Base-by-base conservation (phyloP, 2,329 filamentous ascomycete species). In the Simplicillium aogashimaense region DNA sequence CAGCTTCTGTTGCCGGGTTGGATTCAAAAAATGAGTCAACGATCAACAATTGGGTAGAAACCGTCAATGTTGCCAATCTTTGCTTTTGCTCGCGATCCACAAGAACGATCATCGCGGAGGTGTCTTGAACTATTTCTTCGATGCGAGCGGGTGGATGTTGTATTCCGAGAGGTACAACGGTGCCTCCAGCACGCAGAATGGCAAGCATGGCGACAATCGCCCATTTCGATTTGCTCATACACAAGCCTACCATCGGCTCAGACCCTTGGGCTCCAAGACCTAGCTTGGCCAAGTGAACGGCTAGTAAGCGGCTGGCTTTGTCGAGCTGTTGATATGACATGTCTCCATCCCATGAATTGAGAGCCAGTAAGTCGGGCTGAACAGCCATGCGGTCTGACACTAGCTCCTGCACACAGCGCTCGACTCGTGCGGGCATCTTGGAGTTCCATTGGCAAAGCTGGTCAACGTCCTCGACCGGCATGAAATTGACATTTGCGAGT, bases 141-240 rank as follows among this genome's bases (percentile, higher is more conserved):
- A 37, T 20, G 13, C 35, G 35, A 3, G 25, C 16, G 20, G 28
- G 25, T 6, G 38, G 38, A n/a, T 35, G 15, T 11, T 29, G 17
- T 3, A 33, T 28, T 4, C 38, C 38, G 10, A 40, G 17, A n/a
- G 38, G 38, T 12, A 40, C 38, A 18, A 40, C 38, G 14, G 38
- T 32, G 9, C 16, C 38, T 9, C 33, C 39, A 8, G 32, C 25
- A 12, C 18, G 14, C 16, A 41, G 39, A n/a, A 41, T 25, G 11
- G 32, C 39, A 8, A 41, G 34, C 34, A 36, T 36, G 11, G 39
- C 18, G 3, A 41, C 18, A 2, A 36, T 33, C 12, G 32, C 39
- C 39, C 32, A 41, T 32, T 29, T 41, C 9, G 32, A 41, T 33
- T 41, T 41, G 29, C 36, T 33, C 7, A 41, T 29, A 30, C 39